phyloP scores from a whole-genome alignment of 2,329 filamentous ascomycete species.

The Keithomyces neogunnii region DNA sequence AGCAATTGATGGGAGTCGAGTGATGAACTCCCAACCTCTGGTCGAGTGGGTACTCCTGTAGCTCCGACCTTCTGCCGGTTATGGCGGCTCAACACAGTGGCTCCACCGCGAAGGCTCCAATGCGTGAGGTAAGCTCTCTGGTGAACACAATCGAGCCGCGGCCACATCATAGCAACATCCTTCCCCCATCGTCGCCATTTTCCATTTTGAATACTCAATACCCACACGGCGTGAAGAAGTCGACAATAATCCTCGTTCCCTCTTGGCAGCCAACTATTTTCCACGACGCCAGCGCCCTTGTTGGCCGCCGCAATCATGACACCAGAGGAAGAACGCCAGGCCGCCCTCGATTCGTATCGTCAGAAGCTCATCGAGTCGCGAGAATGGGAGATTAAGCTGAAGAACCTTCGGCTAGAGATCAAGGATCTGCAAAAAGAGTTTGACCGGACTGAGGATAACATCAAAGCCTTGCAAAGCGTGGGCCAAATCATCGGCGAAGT shows the following conservation, averaged over 20 bases:
- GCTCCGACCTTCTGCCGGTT: slow-evolving; percentile 25
- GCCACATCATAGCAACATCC: slow-evolving; percentile 6
- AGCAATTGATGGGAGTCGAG: no score
- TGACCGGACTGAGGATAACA: slow-evolving; percentile 96
- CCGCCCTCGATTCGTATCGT: slow-evolving; percentile 72
- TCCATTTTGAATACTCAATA: neutral
- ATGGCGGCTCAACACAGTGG: slow-evolving; percentile 1
- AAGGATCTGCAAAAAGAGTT: slow-evolving; percentile 93
- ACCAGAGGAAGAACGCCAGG: slow-evolving; percentile 51
- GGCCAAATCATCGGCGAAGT: slow-evolving; percentile 99
- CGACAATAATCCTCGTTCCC: neutral
- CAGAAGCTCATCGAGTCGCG: slow-evolving; percentile 82
- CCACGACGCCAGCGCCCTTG: neutral
- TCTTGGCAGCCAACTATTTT: slow-evolving; percentile 3
- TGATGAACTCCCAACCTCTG: no score
- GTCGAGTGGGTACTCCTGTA: neutral
- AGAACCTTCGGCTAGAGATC: slow-evolving; percentile 87
- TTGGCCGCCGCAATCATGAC: slow-evolving; percentile 30
- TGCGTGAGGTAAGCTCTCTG: slow-evolving; percentile 32
- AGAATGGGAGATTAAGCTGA: slow-evolving; percentile 98
- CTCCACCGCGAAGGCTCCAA: slow-evolving; percentile 25
- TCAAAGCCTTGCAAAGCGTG: slow-evolving; percentile 97
- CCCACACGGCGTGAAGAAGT: neutral
- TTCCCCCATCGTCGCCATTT: neutral
- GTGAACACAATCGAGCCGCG: slow-evolving; percentile 7